Base-by-base conservation (phyloP, 495 filamentous ascomycete species). In the Sphaerosporella brunnea region DNA sequence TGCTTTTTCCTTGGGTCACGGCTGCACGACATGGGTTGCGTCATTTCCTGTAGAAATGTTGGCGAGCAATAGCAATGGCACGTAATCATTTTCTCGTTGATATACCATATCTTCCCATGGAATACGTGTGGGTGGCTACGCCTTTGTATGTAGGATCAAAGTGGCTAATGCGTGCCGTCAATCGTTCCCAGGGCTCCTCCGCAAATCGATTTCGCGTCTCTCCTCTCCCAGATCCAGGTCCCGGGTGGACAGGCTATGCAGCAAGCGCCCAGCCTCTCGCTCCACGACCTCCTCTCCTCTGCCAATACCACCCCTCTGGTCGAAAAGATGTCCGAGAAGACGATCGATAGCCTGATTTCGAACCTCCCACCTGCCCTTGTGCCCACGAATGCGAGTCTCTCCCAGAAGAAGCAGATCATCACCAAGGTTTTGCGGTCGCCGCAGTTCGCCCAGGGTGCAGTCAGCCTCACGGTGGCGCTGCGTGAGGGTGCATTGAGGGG, bases 401-500 rank as follows among this genome's bases (percentile, higher is more conserved):
- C 69, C 4, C 79, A 94, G 62, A 95, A 95, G 70, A 81, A 77
- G 55, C 72, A 76, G 4, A 76, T 95, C 2, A 61, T 99, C 18
- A 74, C 74, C 62, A 78, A 77, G 53, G 85, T 95, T 13, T 66
- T 96, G n/a, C 76, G 80, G 44, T 86, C 80, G 52, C 90, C 90
- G 25, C 90, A 96, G 54, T 86, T 99, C 57, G 71, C 70, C 44
- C 90, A 99, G 60, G 88, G 84, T 54, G 63, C 93, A 26, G 72
- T 76, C 0, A 86, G 81, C 54, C 65, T 96, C 51, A 93, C 86
- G 1, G 71, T 81, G 59, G 90, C 90, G 19, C 69, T 99, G 37
- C 67, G 88, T 47, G 88, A 99, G 57, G 90, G 90, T n/a, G 90
- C 84, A 0, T 65, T 99, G 41, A 83, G 86, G 10, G 88, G 74